phyloP scores from a whole-genome alignment of 225 moss, liverwort and hornwort genomes.

The Physcomitrellopsis africana region DNA sequence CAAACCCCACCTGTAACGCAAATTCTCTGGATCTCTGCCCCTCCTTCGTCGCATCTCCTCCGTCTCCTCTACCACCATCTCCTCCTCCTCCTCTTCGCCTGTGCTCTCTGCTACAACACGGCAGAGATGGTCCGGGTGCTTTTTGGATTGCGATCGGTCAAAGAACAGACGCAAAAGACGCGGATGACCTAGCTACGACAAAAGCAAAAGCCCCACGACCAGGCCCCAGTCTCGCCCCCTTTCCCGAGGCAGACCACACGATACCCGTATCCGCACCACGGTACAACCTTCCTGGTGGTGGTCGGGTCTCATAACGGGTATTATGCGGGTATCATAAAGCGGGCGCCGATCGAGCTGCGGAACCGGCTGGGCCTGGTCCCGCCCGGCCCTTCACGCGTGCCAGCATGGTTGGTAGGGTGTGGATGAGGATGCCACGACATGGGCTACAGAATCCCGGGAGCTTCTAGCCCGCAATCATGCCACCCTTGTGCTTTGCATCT shows the following conservation, averaged over 20 bases:
- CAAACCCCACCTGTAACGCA: neutral
- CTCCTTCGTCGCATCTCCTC: too few relatives aligned
- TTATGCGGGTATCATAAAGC: too few relatives aligned
- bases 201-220: neutral
- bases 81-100: neutral
- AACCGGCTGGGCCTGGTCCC: neutral
- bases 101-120: too few relatives aligned
- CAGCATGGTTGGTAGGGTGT: neutral
- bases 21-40: too few relatives aligned
- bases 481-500: too few relatives aligned
- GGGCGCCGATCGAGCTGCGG: neutral
- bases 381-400: constrained; percentile 1
- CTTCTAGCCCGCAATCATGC: too few relatives aligned
- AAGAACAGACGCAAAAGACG: constrained; percentile 40
- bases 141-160: constrained; percentile 39
- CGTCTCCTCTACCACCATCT: too few relatives aligned
- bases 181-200: constrained; percentile 33
- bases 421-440: constrained; percentile 11
- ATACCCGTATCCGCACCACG: too few relatives aligned
- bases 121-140: constrained; percentile 1
- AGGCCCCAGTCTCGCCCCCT: neutral
- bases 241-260: neutral
- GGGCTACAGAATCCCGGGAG: too few relatives aligned
- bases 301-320: too few relatives aligned
- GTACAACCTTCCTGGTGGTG: too few relatives aligned